These are phyloP conservation scores for Clathrus columnatus DNA, from an alignment of 768 basidiomycete species.

Conservation along the genomic window DNA sequence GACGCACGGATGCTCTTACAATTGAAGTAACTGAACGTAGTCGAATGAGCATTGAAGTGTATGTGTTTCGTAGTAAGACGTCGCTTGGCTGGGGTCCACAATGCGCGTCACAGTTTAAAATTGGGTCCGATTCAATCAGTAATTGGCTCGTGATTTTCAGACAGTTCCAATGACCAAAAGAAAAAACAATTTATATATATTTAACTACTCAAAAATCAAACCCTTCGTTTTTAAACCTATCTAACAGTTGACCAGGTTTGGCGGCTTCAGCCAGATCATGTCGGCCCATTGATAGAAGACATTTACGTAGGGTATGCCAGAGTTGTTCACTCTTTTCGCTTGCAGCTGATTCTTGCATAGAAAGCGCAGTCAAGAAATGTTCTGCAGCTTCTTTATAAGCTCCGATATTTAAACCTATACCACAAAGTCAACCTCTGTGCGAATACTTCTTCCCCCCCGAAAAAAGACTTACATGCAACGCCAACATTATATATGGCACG, in stretches of 20 bases:
- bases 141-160: too few species aligned
- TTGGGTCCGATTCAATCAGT: too few species aligned
- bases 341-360: constrained; percentile 60
- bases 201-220: constrained; percentile 82
- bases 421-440: neutral
- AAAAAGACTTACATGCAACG: constrained; percentile 72
- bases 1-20: neutral
- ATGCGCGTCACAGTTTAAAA: too few species aligned
- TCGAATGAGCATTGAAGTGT: constrained; percentile 1
- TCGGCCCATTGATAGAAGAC: constrained; percentile 78
- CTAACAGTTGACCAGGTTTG: constrained; percentile 52
- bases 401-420: constrained; percentile 85
- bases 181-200: too few species aligned
- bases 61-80: neutral
- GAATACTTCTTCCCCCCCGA: neutral
- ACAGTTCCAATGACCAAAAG: too few species aligned
- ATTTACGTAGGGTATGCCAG: constrained; percentile 82
- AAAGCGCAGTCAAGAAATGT: constrained; percentile 63
- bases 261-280: constrained; percentile 74
- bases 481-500: constrained; percentile 97
- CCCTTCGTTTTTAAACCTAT: constrained; percentile 71
- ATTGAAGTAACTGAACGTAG: neutral
- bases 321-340: constrained; percentile 74
- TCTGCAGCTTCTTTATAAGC: constrained; percentile 94
- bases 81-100: too few species aligned